A percentile compares a stretch with the other conserved stretches of the same genome.
These are phyloP conservation scores for Stenogyne calaminthoides DNA, from an alignment of 305 asterid species.

Conservation along the genomic window DNA sequence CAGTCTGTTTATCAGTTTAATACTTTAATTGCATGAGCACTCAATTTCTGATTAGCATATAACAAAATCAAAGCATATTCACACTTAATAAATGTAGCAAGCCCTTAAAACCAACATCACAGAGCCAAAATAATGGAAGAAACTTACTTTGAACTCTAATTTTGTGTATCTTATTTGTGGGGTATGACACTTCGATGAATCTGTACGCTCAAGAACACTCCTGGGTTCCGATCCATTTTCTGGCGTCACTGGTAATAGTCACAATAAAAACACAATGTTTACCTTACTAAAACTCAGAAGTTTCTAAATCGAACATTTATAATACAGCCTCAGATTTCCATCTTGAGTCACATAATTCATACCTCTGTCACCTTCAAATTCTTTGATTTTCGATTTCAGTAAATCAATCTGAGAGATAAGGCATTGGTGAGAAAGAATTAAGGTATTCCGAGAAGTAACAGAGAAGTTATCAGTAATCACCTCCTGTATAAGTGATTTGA, in stretches of 20 bases:
- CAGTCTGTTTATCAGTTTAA: not conserved
- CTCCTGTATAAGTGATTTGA: conserved; percentile 69
- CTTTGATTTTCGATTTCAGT: conserved; percentile 63
- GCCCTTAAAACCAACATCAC: not conserved
- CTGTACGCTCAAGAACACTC: conserved; percentile 42
- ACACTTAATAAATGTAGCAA: not conserved
- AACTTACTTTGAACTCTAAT: conserved; percentile 77
- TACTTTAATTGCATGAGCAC: not conserved
- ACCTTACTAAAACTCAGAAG: not conserved
- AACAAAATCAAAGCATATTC: conserved; percentile 2
- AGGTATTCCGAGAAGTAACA: conserved; percentile 22
- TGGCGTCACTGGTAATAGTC: conserved; percentile 41
- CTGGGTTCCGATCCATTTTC: conserved; percentile 40
- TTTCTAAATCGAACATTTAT: conserved; percentile 13
- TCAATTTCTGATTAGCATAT: conserved; percentile 4
- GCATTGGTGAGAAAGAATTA: conserved; percentile 32
- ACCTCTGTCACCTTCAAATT: conserved; percentile 66
- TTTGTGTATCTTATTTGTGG: conserved; percentile 83
- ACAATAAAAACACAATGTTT: conserved; percentile 28
- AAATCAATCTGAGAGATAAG: conserved; percentile 59
- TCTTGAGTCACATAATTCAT: conserved; percentile 25
- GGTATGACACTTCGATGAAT: conserved; percentile 62
- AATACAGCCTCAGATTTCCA: conserved; percentile 13
- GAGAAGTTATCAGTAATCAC: conserved; percentile 38
- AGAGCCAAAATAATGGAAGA: conserved; percentile 14